Evolutionary conservation across 192 early-diverging fungal genomes (phyloP), one percentile per base, ranked within the genome.

Genomic region (Entomortierella beljakovae): DNA sequence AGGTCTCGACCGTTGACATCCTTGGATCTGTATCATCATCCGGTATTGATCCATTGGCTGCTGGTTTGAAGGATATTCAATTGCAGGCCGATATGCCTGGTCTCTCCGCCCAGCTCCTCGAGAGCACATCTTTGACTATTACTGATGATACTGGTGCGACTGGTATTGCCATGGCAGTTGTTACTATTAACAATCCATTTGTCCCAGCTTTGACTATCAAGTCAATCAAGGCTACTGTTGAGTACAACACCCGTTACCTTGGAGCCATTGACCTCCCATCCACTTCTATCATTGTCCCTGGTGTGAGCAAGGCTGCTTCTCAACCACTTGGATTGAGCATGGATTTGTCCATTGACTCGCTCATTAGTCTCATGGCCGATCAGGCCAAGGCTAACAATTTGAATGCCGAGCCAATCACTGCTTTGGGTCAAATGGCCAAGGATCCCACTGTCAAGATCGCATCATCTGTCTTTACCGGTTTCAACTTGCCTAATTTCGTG

Each of bases 151-250:
- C 86, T 31, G 61, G 77, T 16, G 56, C 57, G 22, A 86, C 82
- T 23, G 79, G 81, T 33, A 50, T 83, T 42, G 87, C 87, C 49
- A 63, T 64, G 66, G 83, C 85, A 23, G 60, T 64, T 20, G 84
- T 90, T 35, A 71, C 73, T 9, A 70, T 90, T 43, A 79, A 83
- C 35, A 86, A 90, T 69, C 88, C 88, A n/a, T 88, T 90, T 70
- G 54, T 64, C 29, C 81, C 87, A 40, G 69, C 75, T 16, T 60
- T 90, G 49, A 67, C 68, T 29, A 88, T 90, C 70, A 68, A 62
- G 25, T 81, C 79, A 34, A 80, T 90, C 61, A 55, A 82, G 42
- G 80, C 85, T 15, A 68, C 81, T 38, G 84, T 84, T 37, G 64
- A 66, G 15, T 87, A 80, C 59, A 54, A 82, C 6, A 83, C 81